These are phyloP conservation scores for Clonostachys sp. DNA, from an alignment of 2,329 filamentous ascomycete species.

Conservation along the genomic window DNA sequence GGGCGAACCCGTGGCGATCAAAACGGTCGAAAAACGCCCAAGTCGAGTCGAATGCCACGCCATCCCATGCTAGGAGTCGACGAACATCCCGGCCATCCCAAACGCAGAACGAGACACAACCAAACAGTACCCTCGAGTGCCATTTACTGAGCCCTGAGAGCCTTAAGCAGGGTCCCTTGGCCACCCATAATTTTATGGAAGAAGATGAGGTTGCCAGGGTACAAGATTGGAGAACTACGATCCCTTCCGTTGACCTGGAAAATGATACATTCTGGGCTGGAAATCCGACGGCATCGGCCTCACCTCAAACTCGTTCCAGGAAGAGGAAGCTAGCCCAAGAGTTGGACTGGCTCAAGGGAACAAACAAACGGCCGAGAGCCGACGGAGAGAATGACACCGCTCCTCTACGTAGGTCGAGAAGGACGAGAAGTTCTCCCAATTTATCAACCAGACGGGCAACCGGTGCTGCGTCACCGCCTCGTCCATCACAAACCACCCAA, in stretches of 20 bases:
- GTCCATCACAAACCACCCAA: too few species aligned
- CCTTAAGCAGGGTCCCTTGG: constrained; percentile 8
- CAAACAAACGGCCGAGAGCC: neutral
- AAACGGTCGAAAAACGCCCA: too few species aligned
- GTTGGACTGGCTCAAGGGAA: neutral
- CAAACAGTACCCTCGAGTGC: neutral
- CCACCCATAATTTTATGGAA: constrained; percentile 5
- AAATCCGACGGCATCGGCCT: neutral
- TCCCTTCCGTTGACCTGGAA: neutral
- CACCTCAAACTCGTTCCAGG: neutral
- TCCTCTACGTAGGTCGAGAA: too few species aligned
- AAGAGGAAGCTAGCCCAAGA: neutral
- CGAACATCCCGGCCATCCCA: too few species aligned
- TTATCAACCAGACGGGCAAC: too few species aligned
- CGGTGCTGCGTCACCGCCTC: too few species aligned
- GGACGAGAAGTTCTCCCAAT: too few species aligned
- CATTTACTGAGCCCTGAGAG: constrained; percentile 11
- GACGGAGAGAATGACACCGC: too few species aligned
- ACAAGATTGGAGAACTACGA: constrained; percentile 1
- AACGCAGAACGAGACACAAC: neutral
- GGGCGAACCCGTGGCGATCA: constrained; percentile 45
- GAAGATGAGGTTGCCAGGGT: constrained; percentile 3
- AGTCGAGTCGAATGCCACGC: too few species aligned
- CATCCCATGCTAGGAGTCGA: too few species aligned
- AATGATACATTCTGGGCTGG: neutral